phyloP scores from a whole-genome alignment of 1,139 yeast species.

The Nakaseomyces kungkrabaensis region DNA sequence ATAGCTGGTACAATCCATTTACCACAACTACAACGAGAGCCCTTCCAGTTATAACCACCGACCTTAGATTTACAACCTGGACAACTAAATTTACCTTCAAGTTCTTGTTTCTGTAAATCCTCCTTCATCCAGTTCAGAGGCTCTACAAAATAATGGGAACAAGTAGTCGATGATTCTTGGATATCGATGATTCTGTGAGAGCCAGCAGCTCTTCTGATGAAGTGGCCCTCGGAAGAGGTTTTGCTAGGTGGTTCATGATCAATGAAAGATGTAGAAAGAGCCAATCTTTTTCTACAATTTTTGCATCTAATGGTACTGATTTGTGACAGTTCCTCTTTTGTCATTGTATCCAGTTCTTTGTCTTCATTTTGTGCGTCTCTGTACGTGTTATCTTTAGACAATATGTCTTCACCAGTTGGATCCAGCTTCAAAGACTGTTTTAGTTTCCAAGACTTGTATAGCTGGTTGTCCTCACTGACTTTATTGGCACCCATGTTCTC shows the following conservation, averaged over 20 bases:
- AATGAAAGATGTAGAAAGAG: conserved; percentile 40
- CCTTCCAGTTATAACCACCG: conserved; percentile 93
- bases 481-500: conserved; percentile 37
- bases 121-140: conserved; percentile 87
- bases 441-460: conserved; percentile 46
- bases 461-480: conserved; percentile 30
- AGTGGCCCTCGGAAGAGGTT: conserved; percentile 52
- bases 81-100: conserved; percentile 82
- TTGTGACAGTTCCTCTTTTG: conserved; percentile 16
- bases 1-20: conserved; percentile 93
- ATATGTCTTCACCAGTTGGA: conserved; percentile 28
- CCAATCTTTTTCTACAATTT: conserved; percentile 52
- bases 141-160: conserved; percentile 83
- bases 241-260: conserved; percentile 52
- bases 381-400: conserved; percentile 29
- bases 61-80: conserved; percentile 75
- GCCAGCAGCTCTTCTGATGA: conserved; percentile 51
- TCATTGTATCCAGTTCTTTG: conserved; percentile 21
- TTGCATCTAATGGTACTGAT: conserved; percentile 50
- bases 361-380: conserved; percentile 19
- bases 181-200: conserved; percentile 48
- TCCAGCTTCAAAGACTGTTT: conserved; percentile 31
- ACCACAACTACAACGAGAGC: conserved; percentile 90
- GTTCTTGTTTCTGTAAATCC: conserved; percentile 51
- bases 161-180: conserved; percentile 45